Base-by-base conservation (phyloP, 805 yeast genomes). In the Grigorovia transvaalensis region DNA sequence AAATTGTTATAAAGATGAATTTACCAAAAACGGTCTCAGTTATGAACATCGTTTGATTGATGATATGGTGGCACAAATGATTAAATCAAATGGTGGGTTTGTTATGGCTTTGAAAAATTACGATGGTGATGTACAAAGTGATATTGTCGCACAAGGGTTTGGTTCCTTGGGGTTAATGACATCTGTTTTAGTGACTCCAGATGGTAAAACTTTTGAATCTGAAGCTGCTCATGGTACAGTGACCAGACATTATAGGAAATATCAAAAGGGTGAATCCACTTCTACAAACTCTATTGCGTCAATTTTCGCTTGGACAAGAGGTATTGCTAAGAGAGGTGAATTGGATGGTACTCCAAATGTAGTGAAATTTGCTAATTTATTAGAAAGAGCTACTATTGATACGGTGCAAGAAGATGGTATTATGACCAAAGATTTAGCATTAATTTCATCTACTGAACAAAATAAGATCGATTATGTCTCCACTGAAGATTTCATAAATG, bases 191-290 rank as follows among this genome's bases (percentile, higher is more conserved):
- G 81, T 85, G 73, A 82, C 91, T 17, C 90, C 91, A 50, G 91
- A 85, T 70, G 93, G 93, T 44, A 83, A 84, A 66, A 80, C 89
- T n/a, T 85, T 82, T 60, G 93, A 85, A 72, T 76, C 85, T 54
- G 93, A 85, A 68, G 91, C 91, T 54, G 93, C 93, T 38, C 93
- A 85, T 63, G 93, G 93, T 60, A 85, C 93, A 17, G 93, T 85
- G 56, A 85, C 93, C 35, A 82, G 93, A 78, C 93, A 85, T 65
- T 85, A 74, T 72, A 82, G 91, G 78, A 85, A 80, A 68, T 81
- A 82, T 61, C 91, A 85, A 70, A 80, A 80, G 63, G 91, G 91
- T 56, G 82, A 84, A 65, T 88, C 84, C 66, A 85, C 93, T 9
- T 84, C 90, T 4, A 85, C 93, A 51, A 85, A 85, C 71, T 85